A percentile compares a stretch with the other conserved stretches of the same genome.
Conservation (phyloP, 2,329 filamentous ascomycete genomes). For the Pseudogymnoascus sp. region DNA sequence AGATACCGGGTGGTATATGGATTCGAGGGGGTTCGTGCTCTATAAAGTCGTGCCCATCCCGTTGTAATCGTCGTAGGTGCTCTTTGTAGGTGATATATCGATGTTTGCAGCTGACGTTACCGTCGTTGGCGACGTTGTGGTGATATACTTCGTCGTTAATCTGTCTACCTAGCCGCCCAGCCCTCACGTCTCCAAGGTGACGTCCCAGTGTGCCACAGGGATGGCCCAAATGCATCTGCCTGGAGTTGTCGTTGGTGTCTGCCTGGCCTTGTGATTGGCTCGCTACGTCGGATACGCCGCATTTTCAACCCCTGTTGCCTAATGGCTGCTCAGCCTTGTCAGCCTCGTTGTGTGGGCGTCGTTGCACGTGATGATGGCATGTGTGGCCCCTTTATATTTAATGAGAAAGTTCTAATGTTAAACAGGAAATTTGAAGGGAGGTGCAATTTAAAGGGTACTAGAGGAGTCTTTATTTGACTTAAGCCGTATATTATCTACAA, state of each 20-base stretch:
- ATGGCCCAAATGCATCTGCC: not conserved
- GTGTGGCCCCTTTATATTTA: not conserved
- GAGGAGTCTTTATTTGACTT: not conserved
- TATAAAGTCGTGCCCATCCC: not conserved
- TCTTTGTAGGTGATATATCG: not conserved
- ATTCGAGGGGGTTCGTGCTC: not conserved
- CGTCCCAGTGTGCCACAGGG: not conserved
- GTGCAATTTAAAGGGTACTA: not conserved
- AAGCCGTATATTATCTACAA: not conserved
- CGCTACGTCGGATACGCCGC: not conserved
- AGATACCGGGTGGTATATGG: not conserved
- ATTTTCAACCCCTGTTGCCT: constrained; percentile 2
- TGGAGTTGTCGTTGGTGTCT: not conserved
- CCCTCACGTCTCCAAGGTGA: not conserved
- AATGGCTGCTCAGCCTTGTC: not conserved
- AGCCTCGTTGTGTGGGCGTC: not conserved
- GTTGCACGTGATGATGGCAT: not conserved
- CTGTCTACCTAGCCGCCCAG: not conserved
- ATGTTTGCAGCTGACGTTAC: not conserved
- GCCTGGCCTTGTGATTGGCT: not conserved
- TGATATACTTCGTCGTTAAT: not conserved
- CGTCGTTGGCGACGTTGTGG: not conserved
- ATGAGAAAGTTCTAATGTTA: not conserved
- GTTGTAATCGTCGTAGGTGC: not conserved
- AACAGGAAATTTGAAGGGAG: not conserved